Evolutionary conservation across 441 rosid species (phyloP).

Genomic region (Bocquillonia castaneifolia): DNA sequence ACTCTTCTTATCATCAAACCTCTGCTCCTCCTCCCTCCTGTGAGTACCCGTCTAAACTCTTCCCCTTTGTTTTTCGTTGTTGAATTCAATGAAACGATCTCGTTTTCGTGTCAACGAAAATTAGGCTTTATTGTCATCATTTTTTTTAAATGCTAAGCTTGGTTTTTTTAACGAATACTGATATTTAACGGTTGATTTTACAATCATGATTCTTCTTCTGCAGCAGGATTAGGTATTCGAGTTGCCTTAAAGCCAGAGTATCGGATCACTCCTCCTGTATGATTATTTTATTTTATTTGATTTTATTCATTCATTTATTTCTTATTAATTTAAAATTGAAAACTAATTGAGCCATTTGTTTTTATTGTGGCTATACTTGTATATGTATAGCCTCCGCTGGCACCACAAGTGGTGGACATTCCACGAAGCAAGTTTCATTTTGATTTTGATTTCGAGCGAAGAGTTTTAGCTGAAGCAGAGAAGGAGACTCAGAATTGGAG

Average conservation of each 20-base stretch:
- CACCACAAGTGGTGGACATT: conserved; percentile 58
- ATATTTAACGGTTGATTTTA: background rate
- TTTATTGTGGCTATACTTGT: conserved; percentile 21
- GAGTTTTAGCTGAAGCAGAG: conserved; percentile 69
- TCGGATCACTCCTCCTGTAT: conserved; percentile 82
- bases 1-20: conserved; percentile 37
- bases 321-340: too few species aligned
- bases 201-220: conserved; percentile 16
- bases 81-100: background rate
- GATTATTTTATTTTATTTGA: background rate
- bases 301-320: background rate
- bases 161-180: too few species aligned
- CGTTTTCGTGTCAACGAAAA: background rate
- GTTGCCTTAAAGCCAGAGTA: conserved; percentile 72
- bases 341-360: too few species aligned
- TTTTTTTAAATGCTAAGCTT: too few species aligned
- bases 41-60: conserved; percentile 26
- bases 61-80: background rate
- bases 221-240: conserved; percentile 82
- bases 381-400: conserved; percentile 68
- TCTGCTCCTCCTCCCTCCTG: conserved; percentile 50
- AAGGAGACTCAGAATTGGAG: conserved; percentile 68
- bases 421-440: conserved; percentile 78
- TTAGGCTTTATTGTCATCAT: too few species aligned
- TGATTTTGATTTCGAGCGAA: conserved; percentile 72